Conservation (phyloP, 192 early-diverging fungal genomes). For the Nowakowskiella sp. region DNA sequence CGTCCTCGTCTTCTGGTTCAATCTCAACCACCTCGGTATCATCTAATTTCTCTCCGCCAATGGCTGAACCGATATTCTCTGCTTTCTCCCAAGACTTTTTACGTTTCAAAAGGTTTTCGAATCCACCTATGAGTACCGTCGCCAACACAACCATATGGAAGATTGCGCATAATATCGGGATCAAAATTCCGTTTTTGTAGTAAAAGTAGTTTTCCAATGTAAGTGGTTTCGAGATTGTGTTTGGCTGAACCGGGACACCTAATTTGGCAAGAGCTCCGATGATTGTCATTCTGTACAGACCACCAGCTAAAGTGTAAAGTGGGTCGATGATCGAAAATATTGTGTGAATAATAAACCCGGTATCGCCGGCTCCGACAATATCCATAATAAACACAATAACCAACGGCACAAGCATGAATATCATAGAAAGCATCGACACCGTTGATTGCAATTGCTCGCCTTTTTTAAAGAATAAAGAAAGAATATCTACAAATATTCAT, state of each 20-base stretch:
- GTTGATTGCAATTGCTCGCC: background rate
- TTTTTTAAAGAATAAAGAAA: background rate
- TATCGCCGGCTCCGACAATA: background rate
- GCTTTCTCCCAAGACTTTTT: too few species aligned
- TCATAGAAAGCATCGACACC: background rate
- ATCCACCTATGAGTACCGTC: too few species aligned
- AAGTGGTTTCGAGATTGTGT: too few species aligned
- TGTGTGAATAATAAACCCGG: background rate
- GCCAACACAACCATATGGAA: too few species aligned
- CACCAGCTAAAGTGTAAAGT: background rate
- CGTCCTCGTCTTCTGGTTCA: too few species aligned
- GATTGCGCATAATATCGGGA: too few species aligned
- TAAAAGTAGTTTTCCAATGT: too few species aligned
- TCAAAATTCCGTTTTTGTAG: too few species aligned
- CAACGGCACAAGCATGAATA: background rate
- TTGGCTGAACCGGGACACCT: conserved; percentile 20
- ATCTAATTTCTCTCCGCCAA: too few species aligned
- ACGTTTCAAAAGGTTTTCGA: too few species aligned
- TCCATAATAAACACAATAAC: background rate
- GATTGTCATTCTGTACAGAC: background rate
- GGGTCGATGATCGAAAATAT: background rate
- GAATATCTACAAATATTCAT: background rate
- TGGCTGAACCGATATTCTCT: too few species aligned
- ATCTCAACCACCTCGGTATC: too few species aligned
- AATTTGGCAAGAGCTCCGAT: conserved; percentile 22